Conservation (phyloP, 2,329 filamentous ascomycete genomes). For the Calycina herbarum region DNA sequence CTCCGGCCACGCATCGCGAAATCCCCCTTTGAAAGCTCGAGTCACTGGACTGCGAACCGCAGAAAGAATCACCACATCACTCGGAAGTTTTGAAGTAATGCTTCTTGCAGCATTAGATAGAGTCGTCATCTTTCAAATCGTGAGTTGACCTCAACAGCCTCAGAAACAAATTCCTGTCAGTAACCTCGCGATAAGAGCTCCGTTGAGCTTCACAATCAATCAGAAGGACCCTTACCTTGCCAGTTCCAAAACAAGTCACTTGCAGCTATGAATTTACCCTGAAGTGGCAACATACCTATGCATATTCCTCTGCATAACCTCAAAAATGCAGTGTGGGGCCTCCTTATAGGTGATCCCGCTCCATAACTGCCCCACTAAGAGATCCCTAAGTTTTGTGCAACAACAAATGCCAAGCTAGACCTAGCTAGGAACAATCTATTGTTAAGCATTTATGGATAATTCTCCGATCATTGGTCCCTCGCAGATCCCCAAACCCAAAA, state of each 20-base stretch:
- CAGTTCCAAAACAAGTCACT: not conserved
- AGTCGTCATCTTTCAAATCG: constrained; percentile 14
- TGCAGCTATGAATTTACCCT: not conserved
- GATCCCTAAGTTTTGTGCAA: not conserved
- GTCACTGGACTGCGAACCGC: constrained; percentile 66
- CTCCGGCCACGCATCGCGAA: constrained; percentile 67
- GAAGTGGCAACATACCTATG: not conserved
- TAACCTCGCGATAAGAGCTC: not conserved
- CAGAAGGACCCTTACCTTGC: not conserved
- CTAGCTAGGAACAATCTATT: not conserved
- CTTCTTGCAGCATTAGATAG: constrained; percentile 19
- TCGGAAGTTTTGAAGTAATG: constrained; percentile 50
- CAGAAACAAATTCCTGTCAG: not conserved
- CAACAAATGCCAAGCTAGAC: not conserved
- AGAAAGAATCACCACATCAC: constrained; percentile 67
- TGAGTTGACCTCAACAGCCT: not conserved
- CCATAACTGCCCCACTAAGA: not conserved
- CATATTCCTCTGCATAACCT: not conserved
- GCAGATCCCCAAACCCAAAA: not conserved
- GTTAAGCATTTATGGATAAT: not conserved
- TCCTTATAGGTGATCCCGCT: not conserved
- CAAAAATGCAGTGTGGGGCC: not conserved
- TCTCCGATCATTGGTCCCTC: not conserved
- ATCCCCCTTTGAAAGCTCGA: constrained; percentile 64
- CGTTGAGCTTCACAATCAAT: not conserved